Evolutionary conservation across 1,139 yeast species (phyloP), one percentile per base, ranked within the genome.

Genomic region (Spencermartinsiella ligniputridi): DNA sequence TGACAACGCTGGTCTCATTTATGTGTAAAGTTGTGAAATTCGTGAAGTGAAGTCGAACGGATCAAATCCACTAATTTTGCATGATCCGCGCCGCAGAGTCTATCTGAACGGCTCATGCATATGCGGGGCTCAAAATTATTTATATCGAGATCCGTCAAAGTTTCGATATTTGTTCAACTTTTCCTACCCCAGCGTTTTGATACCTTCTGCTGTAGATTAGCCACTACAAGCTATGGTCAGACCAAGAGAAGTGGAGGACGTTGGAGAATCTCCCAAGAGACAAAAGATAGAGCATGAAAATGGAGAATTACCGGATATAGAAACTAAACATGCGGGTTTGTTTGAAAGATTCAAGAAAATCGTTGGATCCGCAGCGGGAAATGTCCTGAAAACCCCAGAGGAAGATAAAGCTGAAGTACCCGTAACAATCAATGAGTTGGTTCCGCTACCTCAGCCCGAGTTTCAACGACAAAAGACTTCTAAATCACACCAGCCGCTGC

Each of bases 361-460:
- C 9, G 33, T 35, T 9, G 22, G 30, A 15, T 15, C 35, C 9
- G 30, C 37, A 21, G 40, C 30, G 9, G 29, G 18, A 2, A 32
- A 33, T 19, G 19, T 25, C 5, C 32, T 25, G 8, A 33, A 15
- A n/a, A n/a, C 17, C 4, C 15, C 35, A n/a, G 39, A 35, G 37
- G 39, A 6, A 29, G 25, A n/a, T 15, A 43, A 24, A 36, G 15
- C 12, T 5, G 46, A 44, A 8, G 60, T 50, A 22, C 45, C 46
- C 35, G 50, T 48, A 34, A 58, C 51, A 50, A n/a, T 27, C 15
- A 27, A n/a, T 15, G 82, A 78, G 37, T 70, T 90, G 39, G 82
- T 75, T 2, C 95, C 96, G 11, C 68, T 90, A 42, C 97, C 97
- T 1, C 96, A 88, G 62, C 45, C 49, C 17, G 32, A 27, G n/a